These are phyloP conservation scores for Penicillium herquei DNA, from an alignment of 495 filamentous ascomycete genomes.

Conservation along the genomic window DNA sequence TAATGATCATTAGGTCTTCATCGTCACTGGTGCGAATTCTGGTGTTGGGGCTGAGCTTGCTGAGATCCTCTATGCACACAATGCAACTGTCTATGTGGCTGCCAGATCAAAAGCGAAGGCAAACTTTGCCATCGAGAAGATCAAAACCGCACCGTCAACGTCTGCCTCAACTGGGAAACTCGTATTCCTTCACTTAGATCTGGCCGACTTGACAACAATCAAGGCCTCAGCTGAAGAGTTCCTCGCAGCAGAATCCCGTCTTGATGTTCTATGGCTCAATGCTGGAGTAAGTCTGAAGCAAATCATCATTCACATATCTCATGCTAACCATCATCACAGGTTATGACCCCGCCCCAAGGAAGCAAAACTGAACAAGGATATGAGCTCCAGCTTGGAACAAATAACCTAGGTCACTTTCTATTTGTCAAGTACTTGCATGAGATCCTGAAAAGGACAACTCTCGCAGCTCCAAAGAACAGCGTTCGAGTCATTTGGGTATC, in stretches of 20 bases:
- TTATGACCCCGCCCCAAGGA: slow-evolving; percentile 1
- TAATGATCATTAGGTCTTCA: slow-evolving; percentile 20
- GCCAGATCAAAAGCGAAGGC: slow-evolving; percentile 40
- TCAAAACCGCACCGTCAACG: slow-evolving; percentile 16
- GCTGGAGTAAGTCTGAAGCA: slow-evolving; percentile 39
- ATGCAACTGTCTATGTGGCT: slow-evolving; percentile 40
- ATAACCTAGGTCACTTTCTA: slow-evolving; percentile 1
- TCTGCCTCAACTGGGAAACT: slow-evolving; percentile 28
- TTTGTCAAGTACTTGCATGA: neutral
- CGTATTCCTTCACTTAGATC: slow-evolving; percentile 42
- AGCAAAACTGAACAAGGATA: neutral
- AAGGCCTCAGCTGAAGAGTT: slow-evolving; percentile 44
- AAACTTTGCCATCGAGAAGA: slow-evolving; percentile 30
- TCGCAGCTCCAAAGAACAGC: neutral
- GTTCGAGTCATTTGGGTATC: slow-evolving; percentile 3
- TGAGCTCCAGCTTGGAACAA: slow-evolving; percentile 5
- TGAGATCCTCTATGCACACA: slow-evolving; percentile 35
- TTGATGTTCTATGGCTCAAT: slow-evolving; percentile 58
- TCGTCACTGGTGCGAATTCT: slow-evolving; percentile 40
- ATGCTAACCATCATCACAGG: neutral
- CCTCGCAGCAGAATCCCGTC: slow-evolving; percentile 32
- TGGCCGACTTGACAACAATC: slow-evolving; percentile 51
- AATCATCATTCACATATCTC: no score
- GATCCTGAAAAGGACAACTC: neutral
- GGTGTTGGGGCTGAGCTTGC: slow-evolving; percentile 46